phyloP scores from a whole-genome alignment of 2,329 filamentous ascomycete species.

The Knufia petricola region DNA sequence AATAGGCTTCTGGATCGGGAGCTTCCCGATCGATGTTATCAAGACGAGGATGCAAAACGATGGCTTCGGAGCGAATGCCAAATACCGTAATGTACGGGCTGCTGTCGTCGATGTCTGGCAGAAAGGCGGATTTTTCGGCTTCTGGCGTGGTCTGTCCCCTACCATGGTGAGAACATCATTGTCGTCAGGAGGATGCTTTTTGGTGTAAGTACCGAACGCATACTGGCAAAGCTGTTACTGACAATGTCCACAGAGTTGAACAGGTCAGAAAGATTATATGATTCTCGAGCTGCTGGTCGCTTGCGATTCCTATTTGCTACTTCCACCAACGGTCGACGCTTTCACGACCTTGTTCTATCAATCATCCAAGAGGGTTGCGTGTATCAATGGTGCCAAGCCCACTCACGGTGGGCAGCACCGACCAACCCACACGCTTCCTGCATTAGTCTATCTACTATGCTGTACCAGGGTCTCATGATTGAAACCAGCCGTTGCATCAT shows the following conservation, averaged over 20 bases:
- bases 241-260: background rate
- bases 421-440: too few species aligned
- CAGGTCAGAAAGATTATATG: background rate
- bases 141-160: conserved; percentile 13
- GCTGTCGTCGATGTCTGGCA: conserved; percentile 10
- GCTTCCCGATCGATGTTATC: conserved; percentile 15
- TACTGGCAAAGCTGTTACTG: background rate
- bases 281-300: background rate
- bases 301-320: too few species aligned
- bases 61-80: conserved; percentile 8
- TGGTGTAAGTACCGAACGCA: conserved; percentile 9
- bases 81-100: conserved; percentile 10
- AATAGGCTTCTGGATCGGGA: conserved; percentile 14
- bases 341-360: background rate
- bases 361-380: too few species aligned
- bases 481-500: too few species aligned
- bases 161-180: conserved; percentile 13
- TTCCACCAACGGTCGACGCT: background rate
- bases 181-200: conserved; percentile 12
- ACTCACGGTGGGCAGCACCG: too few species aligned
- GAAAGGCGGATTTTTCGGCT: conserved; percentile 3
- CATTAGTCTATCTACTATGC: too few species aligned
- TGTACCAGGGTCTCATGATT: too few species aligned
- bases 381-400: too few species aligned
- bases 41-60: conserved; percentile 14